phyloP scores from a whole-genome alignment of 192 early-diverging fungal species.

The Coemansia sp. region DNA sequence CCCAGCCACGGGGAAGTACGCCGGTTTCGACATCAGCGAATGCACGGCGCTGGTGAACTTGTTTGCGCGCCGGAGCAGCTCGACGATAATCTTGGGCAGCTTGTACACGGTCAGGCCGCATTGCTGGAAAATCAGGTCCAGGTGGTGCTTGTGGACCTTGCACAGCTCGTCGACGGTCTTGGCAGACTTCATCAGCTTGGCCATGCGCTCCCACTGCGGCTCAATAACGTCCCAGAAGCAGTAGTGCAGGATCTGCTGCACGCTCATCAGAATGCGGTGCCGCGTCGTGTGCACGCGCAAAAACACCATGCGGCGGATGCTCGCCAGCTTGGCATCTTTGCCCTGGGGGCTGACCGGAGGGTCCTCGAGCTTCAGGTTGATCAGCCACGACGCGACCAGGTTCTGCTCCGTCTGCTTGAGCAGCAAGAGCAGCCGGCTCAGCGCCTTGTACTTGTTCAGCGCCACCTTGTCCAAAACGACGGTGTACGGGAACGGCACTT shows the following conservation, averaged over 20 bases:
- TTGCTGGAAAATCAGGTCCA: slow-evolving; percentile 87
- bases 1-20: slow-evolving; percentile 20
- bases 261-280: slow-evolving; percentile 82
- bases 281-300: slow-evolving; percentile 71
- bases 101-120: slow-evolving; percentile 84
- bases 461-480: slow-evolving; percentile 82
- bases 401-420: slow-evolving; percentile 87
- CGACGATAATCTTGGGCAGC: slow-evolving; percentile 67
- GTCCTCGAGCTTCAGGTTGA: slow-evolving; percentile 38
- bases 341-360: slow-evolving; percentile 26
- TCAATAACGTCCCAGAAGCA: slow-evolving; percentile 91
- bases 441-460: slow-evolving; percentile 85
- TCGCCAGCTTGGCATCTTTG: slow-evolving; percentile 41
- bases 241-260: slow-evolving; percentile 91
- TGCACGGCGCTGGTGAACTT: slow-evolving; percentile 24
- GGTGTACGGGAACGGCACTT: slow-evolving; percentile 85
- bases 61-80: slow-evolving; percentile 38
- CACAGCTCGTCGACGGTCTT: slow-evolving; percentile 87
- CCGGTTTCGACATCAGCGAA: slow-evolving; percentile 21
- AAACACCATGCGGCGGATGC: slow-evolving; percentile 55
- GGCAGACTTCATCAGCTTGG: slow-evolving; percentile 58
- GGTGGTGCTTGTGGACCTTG: slow-evolving; percentile 74
- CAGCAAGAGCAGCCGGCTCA: slow-evolving; percentile 86
- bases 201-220: slow-evolving; percentile 79
- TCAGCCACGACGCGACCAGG: slow-evolving; percentile 73